Percentiles rank a stretch among this genome's conserved stretches.
phyloP scores from a whole-genome alignment of 176 grass and related monocot species.

The Oropetium thomaeum region DNA sequence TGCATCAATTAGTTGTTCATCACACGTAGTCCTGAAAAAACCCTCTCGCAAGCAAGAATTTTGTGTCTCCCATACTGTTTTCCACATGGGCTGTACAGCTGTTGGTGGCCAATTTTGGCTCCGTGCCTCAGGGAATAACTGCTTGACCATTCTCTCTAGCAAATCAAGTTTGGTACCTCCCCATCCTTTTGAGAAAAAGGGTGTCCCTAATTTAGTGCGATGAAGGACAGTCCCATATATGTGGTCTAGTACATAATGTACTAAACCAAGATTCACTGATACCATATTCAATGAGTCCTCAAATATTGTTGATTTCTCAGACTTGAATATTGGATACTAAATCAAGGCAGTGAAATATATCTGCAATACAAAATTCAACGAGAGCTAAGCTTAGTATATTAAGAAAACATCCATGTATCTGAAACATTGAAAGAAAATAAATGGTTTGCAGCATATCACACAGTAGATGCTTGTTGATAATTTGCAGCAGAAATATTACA shows the following conservation, averaged over 20 bases:
- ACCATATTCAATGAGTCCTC: conserved; percentile 55
- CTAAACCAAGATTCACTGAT: conserved; percentile 73
- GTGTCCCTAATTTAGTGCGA: conserved; percentile 71
- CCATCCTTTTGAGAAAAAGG: conserved; percentile 95
- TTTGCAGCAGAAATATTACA: neutral
- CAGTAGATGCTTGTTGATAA: neutral
- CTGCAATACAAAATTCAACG: conserved; percentile 24
- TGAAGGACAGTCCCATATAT: conserved; percentile 81
- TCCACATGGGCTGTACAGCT: conserved; percentile 66
- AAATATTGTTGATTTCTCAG: neutral
- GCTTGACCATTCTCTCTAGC: conserved; percentile 85
- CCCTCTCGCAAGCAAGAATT: conserved; percentile 73
- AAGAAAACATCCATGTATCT: neutral
- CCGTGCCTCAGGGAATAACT: conserved; percentile 62
- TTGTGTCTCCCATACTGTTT: conserved; percentile 87
- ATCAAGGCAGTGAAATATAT: neutral
- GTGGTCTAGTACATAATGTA: conserved; percentile 83
- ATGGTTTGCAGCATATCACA: neutral
- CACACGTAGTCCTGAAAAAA: conserved; percentile 74
- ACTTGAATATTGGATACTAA: neutral
- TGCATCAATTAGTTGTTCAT: conserved; percentile 58
- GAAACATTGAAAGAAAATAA: neutral
- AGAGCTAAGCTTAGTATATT: neutral
- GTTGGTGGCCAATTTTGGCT: conserved; percentile 64
- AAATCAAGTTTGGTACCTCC: conserved; percentile 77